Percentiles rank a stretch among this genome's conserved stretches.
Conservation (phyloP, 2,329 filamentous ascomycete genomes). For the Verticillium dahliae region DNA sequence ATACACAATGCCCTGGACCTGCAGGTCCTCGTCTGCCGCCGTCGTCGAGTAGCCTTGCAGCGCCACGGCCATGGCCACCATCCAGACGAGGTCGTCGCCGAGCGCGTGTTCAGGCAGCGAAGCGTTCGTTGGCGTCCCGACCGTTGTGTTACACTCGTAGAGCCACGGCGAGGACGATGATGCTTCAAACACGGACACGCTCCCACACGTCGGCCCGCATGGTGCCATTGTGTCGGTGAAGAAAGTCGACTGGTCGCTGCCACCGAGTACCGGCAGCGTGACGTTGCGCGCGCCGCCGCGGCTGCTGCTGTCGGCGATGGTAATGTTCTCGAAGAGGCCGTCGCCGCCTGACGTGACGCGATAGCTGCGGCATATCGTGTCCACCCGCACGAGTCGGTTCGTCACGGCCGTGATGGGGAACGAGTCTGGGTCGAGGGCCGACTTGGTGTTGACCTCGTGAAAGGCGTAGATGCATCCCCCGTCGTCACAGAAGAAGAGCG, state of each 20-base stretch:
- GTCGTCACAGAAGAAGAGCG: slow-evolving; percentile 13
- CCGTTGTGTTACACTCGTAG: slow-evolving; percentile 31
- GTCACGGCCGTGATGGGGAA: slow-evolving; percentile 21
- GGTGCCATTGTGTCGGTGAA: slow-evolving; percentile 20
- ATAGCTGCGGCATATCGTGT: slow-evolving; percentile 21
- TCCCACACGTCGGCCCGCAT: slow-evolving; percentile 18
- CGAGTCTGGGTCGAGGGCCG: slow-evolving; percentile 2
- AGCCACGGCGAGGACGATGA: slow-evolving; percentile 28
- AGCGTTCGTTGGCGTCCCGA: slow-evolving; percentile 25
- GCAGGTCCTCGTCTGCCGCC: slow-evolving; percentile 14
- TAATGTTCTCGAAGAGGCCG: slow-evolving; percentile 18
- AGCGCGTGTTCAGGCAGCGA: slow-evolving; percentile 26
- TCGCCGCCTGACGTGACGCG: slow-evolving; percentile 23
- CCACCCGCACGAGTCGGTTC: slow-evolving; percentile 22
- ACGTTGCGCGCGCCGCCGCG: slow-evolving; percentile 8
- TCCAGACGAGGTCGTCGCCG: slow-evolving; percentile 23
- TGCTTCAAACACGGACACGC: slow-evolving; percentile 30
- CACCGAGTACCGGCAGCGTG: slow-evolving; percentile 18
- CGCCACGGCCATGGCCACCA: slow-evolving; percentile 30
- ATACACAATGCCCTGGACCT: slow-evolving; percentile 30
- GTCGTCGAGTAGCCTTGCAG: slow-evolving; percentile 28
- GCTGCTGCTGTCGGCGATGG: slow-evolving; percentile 15
- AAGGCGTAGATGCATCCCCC: slow-evolving; percentile 27
- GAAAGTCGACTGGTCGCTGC: slow-evolving; percentile 27
- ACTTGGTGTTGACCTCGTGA: slow-evolving; percentile 19